Conservation (phyloP, 495 filamentous ascomycete genomes). For the Viridothelium virens region DNA sequence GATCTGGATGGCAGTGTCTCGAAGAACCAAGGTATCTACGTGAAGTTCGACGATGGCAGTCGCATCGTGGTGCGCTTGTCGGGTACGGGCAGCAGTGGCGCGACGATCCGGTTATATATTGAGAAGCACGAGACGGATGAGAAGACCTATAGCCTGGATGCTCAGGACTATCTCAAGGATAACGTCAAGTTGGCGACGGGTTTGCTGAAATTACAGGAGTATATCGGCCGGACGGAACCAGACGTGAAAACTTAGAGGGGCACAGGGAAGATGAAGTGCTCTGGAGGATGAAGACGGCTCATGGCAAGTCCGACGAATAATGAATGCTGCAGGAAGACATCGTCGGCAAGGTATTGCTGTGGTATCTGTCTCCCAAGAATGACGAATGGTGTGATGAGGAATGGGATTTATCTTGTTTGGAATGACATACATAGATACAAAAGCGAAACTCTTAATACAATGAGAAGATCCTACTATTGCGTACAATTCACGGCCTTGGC, state of each 20-base stretch:
- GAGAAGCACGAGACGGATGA: constrained; percentile 81
- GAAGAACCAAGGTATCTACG: constrained; percentile 92
- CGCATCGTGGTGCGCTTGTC: constrained; percentile 90
- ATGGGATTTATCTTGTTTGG: too few relatives aligned
- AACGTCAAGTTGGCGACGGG: constrained; percentile 76
- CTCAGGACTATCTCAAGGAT: constrained; percentile 89
- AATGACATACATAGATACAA: too few relatives aligned
- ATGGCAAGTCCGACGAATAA: neutral
- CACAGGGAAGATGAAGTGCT: neutral
- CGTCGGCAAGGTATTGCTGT: neutral
- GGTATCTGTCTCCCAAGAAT: too few relatives aligned
- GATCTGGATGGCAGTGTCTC: constrained; percentile 92
- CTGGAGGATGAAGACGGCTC: neutral
- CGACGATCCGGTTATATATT: constrained; percentile 92
- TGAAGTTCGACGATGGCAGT: constrained; percentile 90
- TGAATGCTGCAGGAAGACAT: neutral
- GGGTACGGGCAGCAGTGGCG: constrained; percentile 87
- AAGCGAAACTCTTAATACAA: too few relatives aligned
- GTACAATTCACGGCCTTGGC: too few relatives aligned
- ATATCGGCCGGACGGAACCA: constrained; percentile 80
- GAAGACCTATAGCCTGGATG: constrained; percentile 63
- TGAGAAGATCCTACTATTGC: too few relatives aligned
- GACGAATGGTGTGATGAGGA: too few relatives aligned
- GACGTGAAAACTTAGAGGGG: constrained; percentile 78
- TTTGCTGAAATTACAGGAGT: constrained; percentile 83